These are phyloP conservation scores for Corniculantispora saksenae DNA, from an alignment of 2,329 filamentous ascomycete genomes.

Conservation along the genomic window DNA sequence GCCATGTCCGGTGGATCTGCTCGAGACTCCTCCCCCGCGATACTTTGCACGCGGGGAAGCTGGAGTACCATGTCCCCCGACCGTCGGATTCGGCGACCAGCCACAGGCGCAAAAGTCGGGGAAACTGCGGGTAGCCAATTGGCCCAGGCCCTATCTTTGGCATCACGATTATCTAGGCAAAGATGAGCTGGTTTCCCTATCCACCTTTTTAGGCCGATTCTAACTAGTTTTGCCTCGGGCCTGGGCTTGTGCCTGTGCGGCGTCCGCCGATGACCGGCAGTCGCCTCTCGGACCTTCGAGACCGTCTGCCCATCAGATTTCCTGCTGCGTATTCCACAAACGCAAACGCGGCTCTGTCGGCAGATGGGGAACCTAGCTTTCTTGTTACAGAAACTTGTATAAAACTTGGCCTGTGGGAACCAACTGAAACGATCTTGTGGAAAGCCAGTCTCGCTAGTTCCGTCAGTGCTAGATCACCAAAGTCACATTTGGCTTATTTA, in stretches of 20 bases:
- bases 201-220: background rate
- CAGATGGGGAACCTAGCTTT: background rate
- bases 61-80: background rate
- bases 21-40: conserved; percentile 12
- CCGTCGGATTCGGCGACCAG: background rate
- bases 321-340: background rate
- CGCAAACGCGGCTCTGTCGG: conserved; percentile 1
- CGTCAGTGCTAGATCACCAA: background rate
- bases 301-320: conserved; percentile 10
- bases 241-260: background rate
- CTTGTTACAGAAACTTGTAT: conserved; percentile 8
- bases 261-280: conserved; percentile 19
- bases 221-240: background rate
- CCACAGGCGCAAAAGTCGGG: background rate
- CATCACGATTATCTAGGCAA: conserved; percentile 10
- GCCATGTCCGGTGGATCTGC: conserved; percentile 18
- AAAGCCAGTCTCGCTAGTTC: background rate
- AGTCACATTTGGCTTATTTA: conserved; percentile 1
- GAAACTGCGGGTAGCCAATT: background rate
- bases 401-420: background rate
- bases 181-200: background rate
- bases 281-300: background rate
- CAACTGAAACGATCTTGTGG: background rate
- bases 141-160: background rate
- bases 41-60: conserved; percentile 12